Conservation (phyloP, 495 filamentous ascomycete species). For the Clohesyomyces aquaticus region DNA sequence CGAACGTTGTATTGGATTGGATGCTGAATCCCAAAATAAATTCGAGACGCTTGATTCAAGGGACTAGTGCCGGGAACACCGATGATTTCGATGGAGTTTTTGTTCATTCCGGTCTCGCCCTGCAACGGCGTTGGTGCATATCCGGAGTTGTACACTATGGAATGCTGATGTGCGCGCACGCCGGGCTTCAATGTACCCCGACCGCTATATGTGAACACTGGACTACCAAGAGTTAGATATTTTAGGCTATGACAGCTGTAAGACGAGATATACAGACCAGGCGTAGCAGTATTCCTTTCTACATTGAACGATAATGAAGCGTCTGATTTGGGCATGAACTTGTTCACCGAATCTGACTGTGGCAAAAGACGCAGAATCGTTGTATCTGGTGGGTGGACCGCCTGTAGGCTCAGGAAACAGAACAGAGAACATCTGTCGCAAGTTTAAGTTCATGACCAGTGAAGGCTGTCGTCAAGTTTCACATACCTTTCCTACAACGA, state of each 20-base stretch:
- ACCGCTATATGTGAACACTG: neutral
- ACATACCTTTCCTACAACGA: neutral
- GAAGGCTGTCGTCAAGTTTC: neutral
- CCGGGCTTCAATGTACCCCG: neutral
- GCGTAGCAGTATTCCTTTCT: neutral
- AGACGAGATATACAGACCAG: no score
- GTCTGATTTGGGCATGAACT: neutral
- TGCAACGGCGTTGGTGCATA: neutral
- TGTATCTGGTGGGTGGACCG: neutral
- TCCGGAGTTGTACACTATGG: neutral
- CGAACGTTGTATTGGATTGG: neutral
- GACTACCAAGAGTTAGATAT: neutral
- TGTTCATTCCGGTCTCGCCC: neutral
- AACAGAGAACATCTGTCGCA: neutral
- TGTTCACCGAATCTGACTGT: neutral
- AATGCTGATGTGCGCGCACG: neutral
- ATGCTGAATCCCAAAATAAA: neutral
- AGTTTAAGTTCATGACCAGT: neutral
- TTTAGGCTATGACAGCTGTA: neutral
- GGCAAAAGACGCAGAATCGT: neutral
- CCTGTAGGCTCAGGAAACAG: neutral
- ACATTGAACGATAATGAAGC: neutral
- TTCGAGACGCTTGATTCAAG: neutral
- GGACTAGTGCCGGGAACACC: neutral
- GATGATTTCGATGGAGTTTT: neutral